phyloP scores from a whole-genome alignment of 139 green algal genomes.

The Micromonas commoda region DNA sequence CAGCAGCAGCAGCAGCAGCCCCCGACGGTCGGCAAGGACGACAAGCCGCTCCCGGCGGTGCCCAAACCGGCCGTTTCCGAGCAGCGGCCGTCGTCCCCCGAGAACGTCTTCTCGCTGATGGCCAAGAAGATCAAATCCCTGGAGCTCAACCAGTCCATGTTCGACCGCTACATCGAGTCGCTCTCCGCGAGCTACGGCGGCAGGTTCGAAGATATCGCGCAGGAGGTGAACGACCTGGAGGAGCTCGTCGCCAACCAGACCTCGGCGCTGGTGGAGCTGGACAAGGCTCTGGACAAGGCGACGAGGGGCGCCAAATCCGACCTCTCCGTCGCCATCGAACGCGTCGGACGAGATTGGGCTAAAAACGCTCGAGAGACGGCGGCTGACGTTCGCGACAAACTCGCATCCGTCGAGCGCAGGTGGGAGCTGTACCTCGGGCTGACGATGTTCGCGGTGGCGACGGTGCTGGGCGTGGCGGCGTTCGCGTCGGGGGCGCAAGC shows the following conservation, averaged over 20 bases:
- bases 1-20: background rate
- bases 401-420: too few relatives aligned
- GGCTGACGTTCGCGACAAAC: too few relatives aligned
- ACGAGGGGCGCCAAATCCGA: too few relatives aligned
- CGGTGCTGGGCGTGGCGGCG: background rate
- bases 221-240: constrained; percentile 9
- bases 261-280: background rate
- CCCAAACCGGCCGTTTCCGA: background rate
- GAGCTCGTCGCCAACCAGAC: background rate
- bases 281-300: background rate
- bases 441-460: background rate
- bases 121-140: constrained; percentile 40
- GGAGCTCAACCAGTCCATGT: constrained; percentile 41
- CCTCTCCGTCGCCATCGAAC: too few relatives aligned
- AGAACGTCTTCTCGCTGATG: constrained; percentile 36
- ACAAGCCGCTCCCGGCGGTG: background rate
- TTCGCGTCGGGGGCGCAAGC: background rate
- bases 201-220: constrained; percentile 27
- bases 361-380: too few relatives aligned
- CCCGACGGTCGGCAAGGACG: background rate
- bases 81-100: background rate
- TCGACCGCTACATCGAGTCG: constrained; percentile 43
- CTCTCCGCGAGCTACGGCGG: constrained; percentile 24
- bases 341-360: too few relatives aligned
- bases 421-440: too few relatives aligned